A percentile compares a stretch with the other conserved stretches of the same genome.
These are phyloP conservation scores for Macrocystidia cucumis DNA, from an alignment of 1,284 basidiomycete species.

Conservation along the genomic window DNA sequence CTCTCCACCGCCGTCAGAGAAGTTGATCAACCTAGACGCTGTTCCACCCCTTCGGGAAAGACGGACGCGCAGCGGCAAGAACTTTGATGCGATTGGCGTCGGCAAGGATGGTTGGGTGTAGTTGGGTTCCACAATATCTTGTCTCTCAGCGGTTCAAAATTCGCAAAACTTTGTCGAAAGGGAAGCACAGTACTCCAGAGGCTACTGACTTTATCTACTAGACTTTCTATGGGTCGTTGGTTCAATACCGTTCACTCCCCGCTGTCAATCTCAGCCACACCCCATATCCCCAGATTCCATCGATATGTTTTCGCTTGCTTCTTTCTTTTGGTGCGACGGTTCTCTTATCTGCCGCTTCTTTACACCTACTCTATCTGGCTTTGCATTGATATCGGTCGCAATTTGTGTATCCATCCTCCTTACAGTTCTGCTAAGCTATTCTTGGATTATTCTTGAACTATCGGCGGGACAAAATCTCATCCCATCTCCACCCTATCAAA, in stretches of 20 bases:
- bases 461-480: too few relatives aligned
- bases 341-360: conserved; percentile 6
- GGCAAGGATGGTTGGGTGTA: conserved; percentile 40
- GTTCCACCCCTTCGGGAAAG: conserved; percentile 50
- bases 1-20: conserved; percentile 70
- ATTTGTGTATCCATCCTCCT: background rate
- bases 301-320: conserved; percentile 10
- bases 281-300: conserved; percentile 6
- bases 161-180: conserved; percentile 21
- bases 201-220: conserved; percentile 8
- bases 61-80: conserved; percentile 71
- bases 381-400: background rate
- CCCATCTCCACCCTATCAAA: too few relatives aligned
- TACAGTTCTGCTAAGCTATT: background rate
- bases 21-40: conserved; percentile 70
- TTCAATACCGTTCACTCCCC: conserved; percentile 9
- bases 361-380: background rate
- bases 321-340: conserved; percentile 4
- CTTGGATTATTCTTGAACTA: too few relatives aligned
- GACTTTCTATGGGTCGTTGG: conserved; percentile 6
- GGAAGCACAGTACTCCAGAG: conserved; percentile 7
- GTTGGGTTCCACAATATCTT: conserved; percentile 21
- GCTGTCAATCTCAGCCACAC: conserved; percentile 4
- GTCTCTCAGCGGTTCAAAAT: conserved; percentile 27
- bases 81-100: conserved; percentile 65